These are phyloP conservation scores for Plantago elongata DNA, from an alignment of 257 asterid genomes.

Conservation along the genomic window DNA sequence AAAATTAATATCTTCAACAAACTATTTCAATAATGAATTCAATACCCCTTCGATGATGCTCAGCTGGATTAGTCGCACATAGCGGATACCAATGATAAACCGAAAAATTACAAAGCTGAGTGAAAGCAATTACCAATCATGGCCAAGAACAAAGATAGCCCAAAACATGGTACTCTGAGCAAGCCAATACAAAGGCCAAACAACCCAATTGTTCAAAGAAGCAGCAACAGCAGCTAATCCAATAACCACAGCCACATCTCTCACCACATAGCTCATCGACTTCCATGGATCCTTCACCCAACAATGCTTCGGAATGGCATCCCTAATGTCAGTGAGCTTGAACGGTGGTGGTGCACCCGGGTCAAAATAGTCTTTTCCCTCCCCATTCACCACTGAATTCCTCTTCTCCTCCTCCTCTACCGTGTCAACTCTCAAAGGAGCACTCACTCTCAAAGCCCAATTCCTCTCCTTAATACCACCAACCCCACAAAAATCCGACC, in stretches of 20 bases:
- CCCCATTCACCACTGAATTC: constrained; percentile 7
- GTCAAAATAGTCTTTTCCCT: constrained; percentile 38
- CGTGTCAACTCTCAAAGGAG: constrained; percentile 50
- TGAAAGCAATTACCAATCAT: constrained; percentile 58
- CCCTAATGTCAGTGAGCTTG: constrained; percentile 65
- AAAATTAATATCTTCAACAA: not conserved
- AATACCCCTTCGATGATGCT: no score
- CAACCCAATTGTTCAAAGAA: constrained; percentile 69
- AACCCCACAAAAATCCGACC: constrained; percentile 20
- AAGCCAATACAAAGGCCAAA: constrained; percentile 95
- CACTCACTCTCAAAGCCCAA: constrained; percentile 76
- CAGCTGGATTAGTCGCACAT: no score
- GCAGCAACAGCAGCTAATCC: constrained; percentile 89
- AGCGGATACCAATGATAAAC: no score
- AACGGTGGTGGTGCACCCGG: constrained; percentile 82
- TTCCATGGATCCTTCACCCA: constrained; percentile 91
- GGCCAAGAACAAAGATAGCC: constrained; percentile 99
- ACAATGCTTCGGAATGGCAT: constrained; percentile 91
- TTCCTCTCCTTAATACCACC: constrained; percentile 34
- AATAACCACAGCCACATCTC: constrained; percentile 70
- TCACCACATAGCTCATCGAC: constrained; percentile 82
- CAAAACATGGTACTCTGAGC: constrained; percentile 97
- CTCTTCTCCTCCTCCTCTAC: constrained; percentile 52
- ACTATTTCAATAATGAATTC: not conserved
- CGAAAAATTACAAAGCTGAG: no score